These are phyloP conservation scores for Cordyceps militaris DNA, from an alignment of 2,329 filamentous ascomycete species.

Conservation along the genomic window DNA sequence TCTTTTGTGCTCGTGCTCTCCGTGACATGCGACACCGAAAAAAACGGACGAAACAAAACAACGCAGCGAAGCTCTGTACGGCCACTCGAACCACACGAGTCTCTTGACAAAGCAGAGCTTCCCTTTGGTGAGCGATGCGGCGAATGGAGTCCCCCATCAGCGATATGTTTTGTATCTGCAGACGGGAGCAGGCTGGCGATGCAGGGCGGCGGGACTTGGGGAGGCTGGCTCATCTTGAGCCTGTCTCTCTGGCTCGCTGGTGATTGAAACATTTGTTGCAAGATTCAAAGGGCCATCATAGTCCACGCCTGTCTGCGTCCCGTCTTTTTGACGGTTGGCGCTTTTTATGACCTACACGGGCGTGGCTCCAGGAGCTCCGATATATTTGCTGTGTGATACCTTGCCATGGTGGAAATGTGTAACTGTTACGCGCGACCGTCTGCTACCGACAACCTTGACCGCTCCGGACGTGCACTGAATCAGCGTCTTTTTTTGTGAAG, in stretches of 20 bases:
- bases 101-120: neutral
- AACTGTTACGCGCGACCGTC: neutral
- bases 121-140: neutral
- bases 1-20: neutral
- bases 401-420: neutral
- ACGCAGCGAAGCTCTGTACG: slow-evolving; percentile 13
- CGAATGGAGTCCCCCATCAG: slow-evolving; percentile 27
- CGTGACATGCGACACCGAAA: neutral
- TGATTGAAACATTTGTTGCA: slow-evolving; percentile 28
- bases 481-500: neutral
- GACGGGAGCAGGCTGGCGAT: slow-evolving; percentile 30
- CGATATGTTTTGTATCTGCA: slow-evolving; percentile 30
- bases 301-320: slow-evolving; percentile 38
- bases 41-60: neutral
- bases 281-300: slow-evolving; percentile 47
- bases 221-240: slow-evolving; percentile 8
- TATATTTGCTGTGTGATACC: slow-evolving; percentile 22
- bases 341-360: slow-evolving; percentile 32
- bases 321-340: neutral
- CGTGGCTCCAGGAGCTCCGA: slow-evolving; percentile 46
- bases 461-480: neutral
- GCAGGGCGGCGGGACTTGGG: slow-evolving; percentile 5
- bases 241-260: slow-evolving; percentile 7
- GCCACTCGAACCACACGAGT: slow-evolving; percentile 12
- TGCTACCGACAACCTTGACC: neutral